Conservation (phyloP, 1,284 basidiomycete species). For the Leucoagaricus sp. region DNA sequence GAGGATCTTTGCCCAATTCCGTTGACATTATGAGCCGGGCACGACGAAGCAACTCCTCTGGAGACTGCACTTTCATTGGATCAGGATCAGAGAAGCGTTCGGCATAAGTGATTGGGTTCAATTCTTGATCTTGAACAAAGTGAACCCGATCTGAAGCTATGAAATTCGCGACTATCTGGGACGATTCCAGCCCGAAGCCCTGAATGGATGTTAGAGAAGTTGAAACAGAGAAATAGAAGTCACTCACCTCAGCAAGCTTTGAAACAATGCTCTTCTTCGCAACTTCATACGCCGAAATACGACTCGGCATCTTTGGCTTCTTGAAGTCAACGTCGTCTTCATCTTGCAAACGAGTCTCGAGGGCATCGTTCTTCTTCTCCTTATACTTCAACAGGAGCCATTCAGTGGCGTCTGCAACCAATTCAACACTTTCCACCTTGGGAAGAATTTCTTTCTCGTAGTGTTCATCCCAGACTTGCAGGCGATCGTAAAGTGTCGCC, state of each 20-base stretch:
- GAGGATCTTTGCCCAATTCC: constrained; percentile 92
- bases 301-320: constrained; percentile 82
- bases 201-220: constrained; percentile 28
- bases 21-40: constrained; percentile 88
- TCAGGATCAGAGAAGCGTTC: constrained; percentile 79
- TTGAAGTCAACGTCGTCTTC: constrained; percentile 48
- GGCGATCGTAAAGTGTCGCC: constrained; percentile 61
- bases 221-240: constrained; percentile 11
- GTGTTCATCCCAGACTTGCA: constrained; percentile 69
- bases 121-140: constrained; percentile 79
- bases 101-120: constrained; percentile 71
- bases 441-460: constrained; percentile 68
- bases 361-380: constrained; percentile 66
- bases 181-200: constrained; percentile 80
- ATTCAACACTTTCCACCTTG: constrained; percentile 78
- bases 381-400: constrained; percentile 90
- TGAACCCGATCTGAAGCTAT: constrained; percentile 56
- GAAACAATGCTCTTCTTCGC: constrained; percentile 79
- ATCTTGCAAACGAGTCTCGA: constrained; percentile 64
- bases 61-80: constrained; percentile 50
- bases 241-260: constrained; percentile 72
- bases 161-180: constrained; percentile 83
- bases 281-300: constrained; percentile 85
- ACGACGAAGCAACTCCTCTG: constrained; percentile 68
- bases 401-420: constrained; percentile 89